Base-by-base conservation (phyloP, 2,329 filamentous ascomycete species). In the Scleromitrula shiraiana region DNA sequence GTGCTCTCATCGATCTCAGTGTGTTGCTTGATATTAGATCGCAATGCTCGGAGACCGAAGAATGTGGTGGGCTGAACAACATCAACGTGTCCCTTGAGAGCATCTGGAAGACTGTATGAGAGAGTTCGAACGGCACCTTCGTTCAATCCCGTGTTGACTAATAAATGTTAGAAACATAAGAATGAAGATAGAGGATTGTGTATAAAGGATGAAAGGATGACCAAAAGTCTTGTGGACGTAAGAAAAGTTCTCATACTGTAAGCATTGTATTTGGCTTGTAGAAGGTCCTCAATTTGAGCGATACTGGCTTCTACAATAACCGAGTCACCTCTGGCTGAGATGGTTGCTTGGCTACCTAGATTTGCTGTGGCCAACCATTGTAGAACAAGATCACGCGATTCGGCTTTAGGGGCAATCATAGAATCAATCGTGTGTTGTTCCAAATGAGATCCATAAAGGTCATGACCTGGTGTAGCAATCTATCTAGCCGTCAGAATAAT, bases 1-100 rank as follows among this genome's bases (percentile, higher is more conserved):
- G 27, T 30, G 36, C 35, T 48, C 23, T 52, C 49, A 14, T 53
- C 47, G n/a, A 53, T 41, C 7, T 35, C 22, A 17, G 43, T 14
- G 29, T 39, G 26, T 12, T 50, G 41, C n/a, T 50, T 53, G 19
- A 60, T 53, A 1, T 49, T 58, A 9, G 60, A 60, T 58, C 30
- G 58, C 52, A 59, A 62, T 51, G 49, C 51, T 63, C 53, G 55
- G 50, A 63, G 50, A 55, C 59, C 75, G 64, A 81, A 82, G 2
- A 76, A 78, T 37, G 73, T 81, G 2, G 78, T 81, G 4, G 78
- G 78, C 59, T 81, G 76, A 27, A 81, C 73, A 17, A 74, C 70
- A 53, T 78, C 74, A 50, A 82, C 75, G 56, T 78, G 77, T 35
- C 68, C 67, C 55, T 79, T 75, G 7, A 81, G 66, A 52, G 76